These are phyloP conservation scores for Talaromyces sp. DNA, from an alignment of 2,329 filamentous ascomycete genomes.

Conservation along the genomic window DNA sequence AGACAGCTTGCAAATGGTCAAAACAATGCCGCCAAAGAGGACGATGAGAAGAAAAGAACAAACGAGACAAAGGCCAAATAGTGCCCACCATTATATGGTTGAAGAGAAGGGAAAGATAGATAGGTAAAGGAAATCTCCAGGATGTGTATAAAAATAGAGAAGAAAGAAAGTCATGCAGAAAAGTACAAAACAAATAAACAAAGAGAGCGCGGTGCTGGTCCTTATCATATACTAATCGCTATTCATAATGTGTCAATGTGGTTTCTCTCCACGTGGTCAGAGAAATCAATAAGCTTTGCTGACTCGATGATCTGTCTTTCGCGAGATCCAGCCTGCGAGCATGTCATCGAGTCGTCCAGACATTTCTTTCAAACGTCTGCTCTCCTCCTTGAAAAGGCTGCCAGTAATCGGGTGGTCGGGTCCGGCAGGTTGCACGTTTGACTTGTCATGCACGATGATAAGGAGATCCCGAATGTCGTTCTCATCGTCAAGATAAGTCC, in stretches of 20 bases:
- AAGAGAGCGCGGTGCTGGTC: not conserved
- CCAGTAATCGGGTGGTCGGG: constrained; percentile 82
- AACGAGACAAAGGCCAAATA: constrained; percentile 15
- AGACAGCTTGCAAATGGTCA: constrained; percentile 8
- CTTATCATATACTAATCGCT: constrained; percentile 6
- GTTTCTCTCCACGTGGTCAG: not conserved
- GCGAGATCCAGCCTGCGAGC: constrained; percentile 72
- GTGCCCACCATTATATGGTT: constrained; percentile 14
- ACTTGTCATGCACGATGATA: constrained; percentile 88
- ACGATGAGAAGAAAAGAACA: constrained; percentile 19
- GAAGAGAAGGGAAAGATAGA: constrained; percentile 18
- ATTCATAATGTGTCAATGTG: constrained; percentile 4
- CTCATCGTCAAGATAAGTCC: constrained; percentile 86
- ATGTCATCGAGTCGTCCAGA: constrained; percentile 85
- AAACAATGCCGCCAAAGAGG: constrained; percentile 23
- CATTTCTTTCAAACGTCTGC: constrained; percentile 80
- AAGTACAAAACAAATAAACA: constrained; percentile 16
- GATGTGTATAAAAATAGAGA: not conserved
- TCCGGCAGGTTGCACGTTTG: constrained; percentile 71
- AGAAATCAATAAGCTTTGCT: constrained; percentile 21
- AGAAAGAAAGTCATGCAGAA: not conserved
- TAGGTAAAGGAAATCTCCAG: constrained; percentile 8
- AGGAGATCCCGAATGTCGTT: constrained; percentile 86
- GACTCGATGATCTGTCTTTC: constrained; percentile 32
- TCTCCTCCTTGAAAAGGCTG: constrained; percentile 80